phyloP scores from a whole-genome alignment of 768 basidiomycete genomes.

The Chalciporus sphaerocephalus region DNA sequence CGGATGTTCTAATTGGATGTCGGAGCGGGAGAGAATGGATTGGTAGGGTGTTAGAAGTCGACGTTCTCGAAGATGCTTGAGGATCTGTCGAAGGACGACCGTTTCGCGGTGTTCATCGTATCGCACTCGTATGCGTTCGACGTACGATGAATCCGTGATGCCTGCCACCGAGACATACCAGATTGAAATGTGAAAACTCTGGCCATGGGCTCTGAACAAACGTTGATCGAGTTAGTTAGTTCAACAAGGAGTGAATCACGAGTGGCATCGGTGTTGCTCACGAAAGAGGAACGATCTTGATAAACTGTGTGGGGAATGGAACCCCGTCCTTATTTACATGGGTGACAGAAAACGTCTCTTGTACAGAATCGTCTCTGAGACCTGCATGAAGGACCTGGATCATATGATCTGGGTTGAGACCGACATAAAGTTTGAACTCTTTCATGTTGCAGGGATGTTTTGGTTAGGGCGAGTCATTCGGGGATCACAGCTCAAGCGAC shows the following conservation, averaged over 20 bases:
- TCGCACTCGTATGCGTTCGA: slow-evolving; percentile 47
- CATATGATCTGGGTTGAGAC: slow-evolving; percentile 61
- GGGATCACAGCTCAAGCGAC: neutral
- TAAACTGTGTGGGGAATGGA: slow-evolving; percentile 58
- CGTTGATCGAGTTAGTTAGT: neutral
- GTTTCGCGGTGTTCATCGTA: slow-evolving; percentile 71
- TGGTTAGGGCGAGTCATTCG: slow-evolving; percentile 28
- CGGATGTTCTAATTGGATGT: slow-evolving; percentile 63
- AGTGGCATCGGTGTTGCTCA: slow-evolving; percentile 37
- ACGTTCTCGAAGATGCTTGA: slow-evolving; percentile 75
- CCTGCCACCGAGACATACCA: slow-evolving; percentile 70
- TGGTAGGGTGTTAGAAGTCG: slow-evolving; percentile 64
- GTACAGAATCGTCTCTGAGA: slow-evolving; percentile 59
- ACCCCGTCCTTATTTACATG: slow-evolving; percentile 55
- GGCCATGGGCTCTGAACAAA: slow-evolving; percentile 55
- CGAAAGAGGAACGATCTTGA: slow-evolving; percentile 77
- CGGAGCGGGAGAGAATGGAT: slow-evolving; percentile 51
- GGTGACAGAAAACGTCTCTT: slow-evolving; percentile 61
- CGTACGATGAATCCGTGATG: slow-evolving; percentile 49
- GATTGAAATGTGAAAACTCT: slow-evolving; percentile 73
- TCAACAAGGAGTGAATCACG: neutral
- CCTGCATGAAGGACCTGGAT: slow-evolving; percentile 58
- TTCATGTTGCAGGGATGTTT: slow-evolving; percentile 85
- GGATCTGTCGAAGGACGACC: slow-evolving; percentile 57
- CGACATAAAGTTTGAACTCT: slow-evolving; percentile 71